Evolutionary conservation across 768 basidiomycete species (phyloP).

Genomic region (Russula vinacea): DNA sequence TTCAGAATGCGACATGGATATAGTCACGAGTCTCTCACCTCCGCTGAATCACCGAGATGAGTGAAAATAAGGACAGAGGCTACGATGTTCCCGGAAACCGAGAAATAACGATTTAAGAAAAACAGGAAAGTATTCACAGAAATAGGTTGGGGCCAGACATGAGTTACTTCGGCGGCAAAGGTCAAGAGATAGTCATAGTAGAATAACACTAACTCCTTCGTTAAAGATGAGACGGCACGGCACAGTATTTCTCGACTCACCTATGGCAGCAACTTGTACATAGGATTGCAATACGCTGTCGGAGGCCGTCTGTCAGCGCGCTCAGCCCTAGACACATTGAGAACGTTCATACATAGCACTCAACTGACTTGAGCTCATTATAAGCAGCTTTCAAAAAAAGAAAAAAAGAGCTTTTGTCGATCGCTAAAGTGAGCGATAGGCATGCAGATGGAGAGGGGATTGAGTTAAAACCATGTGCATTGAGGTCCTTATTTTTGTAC

Average conservation of each 20-base stretch:
- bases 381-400: not conserved
- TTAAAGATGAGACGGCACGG: not conserved
- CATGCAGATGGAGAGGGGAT: not conserved
- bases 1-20: not conserved
- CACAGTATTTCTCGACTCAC: not conserved
- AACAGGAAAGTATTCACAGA: constrained; percentile 44
- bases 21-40: constrained; percentile 20
- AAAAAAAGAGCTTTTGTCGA: not conserved
- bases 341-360: not conserved
- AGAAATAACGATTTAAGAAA: constrained; percentile 50
- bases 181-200: constrained; percentile 38
- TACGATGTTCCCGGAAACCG: constrained; percentile 40
- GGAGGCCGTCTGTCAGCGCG: not conserved
- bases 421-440: not conserved
- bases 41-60: constrained; percentile 10
- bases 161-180: constrained; percentile 40
- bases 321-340: not conserved
- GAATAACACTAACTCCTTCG: constrained; percentile 31
- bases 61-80: constrained; percentile 31
- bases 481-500: not conserved
- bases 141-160: constrained; percentile 46
- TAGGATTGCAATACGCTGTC: not conserved
- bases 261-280: not conserved
- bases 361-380: not conserved
- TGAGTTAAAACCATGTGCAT: too few species aligned